Percentiles rank a stretch among this genome's conserved stretches.
Evolutionary conservation across 495 filamentous ascomycete species (phyloP).

Genomic region (Lepraria neglecta): DNA sequence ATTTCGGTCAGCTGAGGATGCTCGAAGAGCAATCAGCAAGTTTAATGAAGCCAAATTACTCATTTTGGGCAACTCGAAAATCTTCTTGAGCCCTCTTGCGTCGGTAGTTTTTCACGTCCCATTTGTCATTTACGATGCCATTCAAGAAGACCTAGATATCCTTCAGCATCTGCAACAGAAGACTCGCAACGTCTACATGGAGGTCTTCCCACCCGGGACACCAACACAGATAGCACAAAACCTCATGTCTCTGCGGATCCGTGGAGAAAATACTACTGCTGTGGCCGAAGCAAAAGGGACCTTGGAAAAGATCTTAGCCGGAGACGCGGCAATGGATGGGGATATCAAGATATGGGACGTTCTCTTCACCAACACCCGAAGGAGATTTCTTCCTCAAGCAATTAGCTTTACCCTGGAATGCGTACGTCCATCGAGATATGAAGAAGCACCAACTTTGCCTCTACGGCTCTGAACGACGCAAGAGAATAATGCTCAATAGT

Average conservation of each 20-base stretch:
- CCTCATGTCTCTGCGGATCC: conserved; percentile 20
- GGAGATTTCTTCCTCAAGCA: conserved; percentile 9
- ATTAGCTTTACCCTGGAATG: not conserved
- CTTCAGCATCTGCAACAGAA: conserved; percentile 29
- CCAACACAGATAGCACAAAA: conserved; percentile 18
- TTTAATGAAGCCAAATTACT: not conserved
- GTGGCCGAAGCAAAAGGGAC: conserved; percentile 25
- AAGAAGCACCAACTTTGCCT: conserved; percentile 26
- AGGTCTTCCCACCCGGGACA: conserved; percentile 27
- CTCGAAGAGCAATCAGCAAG: not conserved
- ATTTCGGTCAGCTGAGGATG: conserved; percentile 9
- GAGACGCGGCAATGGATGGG: conserved; percentile 17
- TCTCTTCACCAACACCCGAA: conserved; percentile 28
- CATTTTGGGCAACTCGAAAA: conserved; percentile 19
- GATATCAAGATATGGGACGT: conserved; percentile 31
- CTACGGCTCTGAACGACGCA: conserved; percentile 28
- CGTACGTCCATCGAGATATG: conserved; percentile 12
- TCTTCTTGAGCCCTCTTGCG: conserved; percentile 32
- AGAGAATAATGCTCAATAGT: conserved; percentile 11
- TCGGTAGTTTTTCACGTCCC: conserved; percentile 36
- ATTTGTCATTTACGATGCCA: conserved; percentile 33
- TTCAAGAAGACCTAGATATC: conserved; percentile 32
- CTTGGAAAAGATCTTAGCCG: conserved; percentile 20
- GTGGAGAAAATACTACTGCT: conserved; percentile 11
- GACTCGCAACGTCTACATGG: conserved; percentile 28